Evolutionary conservation across 345 rosid species (phyloP).

Genomic region (Turritis glabra): DNA sequence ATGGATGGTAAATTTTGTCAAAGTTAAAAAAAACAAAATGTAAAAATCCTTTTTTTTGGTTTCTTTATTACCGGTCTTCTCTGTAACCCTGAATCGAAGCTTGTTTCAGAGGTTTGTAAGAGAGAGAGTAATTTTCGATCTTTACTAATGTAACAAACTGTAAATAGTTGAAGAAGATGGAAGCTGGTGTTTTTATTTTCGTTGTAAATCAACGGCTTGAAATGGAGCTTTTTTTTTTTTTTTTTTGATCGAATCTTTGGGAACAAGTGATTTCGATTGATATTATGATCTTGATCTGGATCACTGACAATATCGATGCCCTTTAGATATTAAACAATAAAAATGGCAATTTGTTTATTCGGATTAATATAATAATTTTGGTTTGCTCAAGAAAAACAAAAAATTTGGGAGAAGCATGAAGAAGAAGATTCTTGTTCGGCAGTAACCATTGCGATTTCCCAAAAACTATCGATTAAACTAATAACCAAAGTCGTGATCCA

Average conservation of each 20-base stretch:
- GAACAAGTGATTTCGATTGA: conserved; percentile 34
- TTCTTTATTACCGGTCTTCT: conserved; percentile 2
- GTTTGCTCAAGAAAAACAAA: conserved; percentile 21
- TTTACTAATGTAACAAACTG: conserved; percentile 20
- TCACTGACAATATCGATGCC: conserved; percentile 32
- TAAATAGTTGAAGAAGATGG: conserved; percentile 20
- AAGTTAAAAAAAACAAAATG: conserved; percentile 32
- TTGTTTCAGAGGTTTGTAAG: conserved; percentile 35
- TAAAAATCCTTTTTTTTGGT: neutral
- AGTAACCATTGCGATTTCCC: conserved; percentile 20
- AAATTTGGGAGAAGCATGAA: conserved; percentile 21
- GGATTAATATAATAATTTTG: neutral
- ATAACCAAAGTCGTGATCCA: conserved; percentile 6
- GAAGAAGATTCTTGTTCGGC: conserved; percentile 42
- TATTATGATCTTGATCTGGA: conserved; percentile 39
- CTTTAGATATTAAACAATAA: neutral
- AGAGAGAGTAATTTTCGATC: conserved; percentile 16
- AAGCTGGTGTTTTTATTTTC: conserved; percentile 14
- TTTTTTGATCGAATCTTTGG: conserved; percentile 36
- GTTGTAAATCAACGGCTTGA: conserved; percentile 27
- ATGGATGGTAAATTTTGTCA: conserved; percentile 93
- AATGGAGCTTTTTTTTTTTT: conserved; percentile 6
- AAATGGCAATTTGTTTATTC: conserved; percentile 17
- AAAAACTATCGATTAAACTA: conserved; percentile 16
- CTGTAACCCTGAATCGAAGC: conserved; percentile 37